phyloP scores from a whole-genome alignment of 2,329 filamentous ascomycete species.

The Pseudodiploospora longispora region DNA sequence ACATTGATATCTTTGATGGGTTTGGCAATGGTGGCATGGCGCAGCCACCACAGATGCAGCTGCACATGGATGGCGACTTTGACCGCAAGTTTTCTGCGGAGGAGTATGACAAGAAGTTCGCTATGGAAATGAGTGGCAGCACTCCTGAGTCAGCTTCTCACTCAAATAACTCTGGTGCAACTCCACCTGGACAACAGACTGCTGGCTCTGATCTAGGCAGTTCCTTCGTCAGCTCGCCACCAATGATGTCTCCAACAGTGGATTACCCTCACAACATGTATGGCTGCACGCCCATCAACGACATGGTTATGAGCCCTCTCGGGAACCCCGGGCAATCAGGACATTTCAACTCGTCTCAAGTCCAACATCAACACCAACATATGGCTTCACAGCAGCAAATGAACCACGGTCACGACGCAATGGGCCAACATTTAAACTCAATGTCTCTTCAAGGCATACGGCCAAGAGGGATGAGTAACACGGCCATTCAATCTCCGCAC shows the following conservation, averaged over 20 bases:
- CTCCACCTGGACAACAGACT: conserved; percentile 18
- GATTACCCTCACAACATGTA: conserved; percentile 43
- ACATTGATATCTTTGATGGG: conserved; percentile 57
- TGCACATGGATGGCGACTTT: conserved; percentile 40
- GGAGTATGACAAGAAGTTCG: conserved; percentile 32
- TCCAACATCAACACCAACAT: conserved; percentile 20
- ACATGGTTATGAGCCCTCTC: conserved; percentile 46
- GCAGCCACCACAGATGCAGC: conserved; percentile 35
- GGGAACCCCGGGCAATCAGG: conserved; percentile 15
- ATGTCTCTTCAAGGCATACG: conserved; percentile 16
- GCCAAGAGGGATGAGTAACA: conserved; percentile 16
- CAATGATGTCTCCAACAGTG: conserved; percentile 44
- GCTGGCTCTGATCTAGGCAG: conserved; percentile 31
- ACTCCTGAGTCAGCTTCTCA: conserved; percentile 25
- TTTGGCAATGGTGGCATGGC: conserved; percentile 57
- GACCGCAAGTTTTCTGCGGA: conserved; percentile 38
- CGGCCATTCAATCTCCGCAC: conserved; percentile 17
- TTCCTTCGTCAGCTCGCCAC: conserved; percentile 45
- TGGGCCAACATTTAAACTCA: conserved; percentile 20
- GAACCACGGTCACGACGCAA: conserved; percentile 21
- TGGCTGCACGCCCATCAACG: conserved; percentile 36
- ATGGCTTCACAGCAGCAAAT: conserved; percentile 24
- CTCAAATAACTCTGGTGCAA: conserved; percentile 21
- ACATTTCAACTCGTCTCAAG: conserved; percentile 15
- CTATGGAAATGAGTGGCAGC: conserved; percentile 25